A percentile compares a stretch with the other conserved stretches of the same genome.
These are phyloP conservation scores for Botrytis byssoidea DNA, from an alignment of 2,329 filamentous ascomycete genomes.

Conservation along the genomic window DNA sequence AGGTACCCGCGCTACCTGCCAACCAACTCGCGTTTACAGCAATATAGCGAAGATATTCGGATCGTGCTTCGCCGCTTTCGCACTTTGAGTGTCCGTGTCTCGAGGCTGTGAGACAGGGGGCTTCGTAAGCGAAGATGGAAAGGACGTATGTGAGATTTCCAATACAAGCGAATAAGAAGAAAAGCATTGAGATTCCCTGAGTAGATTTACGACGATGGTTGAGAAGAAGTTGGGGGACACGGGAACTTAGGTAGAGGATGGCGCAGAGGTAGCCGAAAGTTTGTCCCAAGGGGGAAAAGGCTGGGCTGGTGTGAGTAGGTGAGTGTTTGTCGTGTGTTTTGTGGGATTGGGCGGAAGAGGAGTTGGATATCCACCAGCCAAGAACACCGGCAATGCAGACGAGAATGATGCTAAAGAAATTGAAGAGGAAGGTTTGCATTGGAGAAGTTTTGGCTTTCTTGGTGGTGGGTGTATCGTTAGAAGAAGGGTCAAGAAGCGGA, in stretches of 20 bases:
- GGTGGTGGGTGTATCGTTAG: constrained; percentile 44
- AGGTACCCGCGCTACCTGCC: constrained; percentile 81
- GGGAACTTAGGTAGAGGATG: constrained; percentile 80
- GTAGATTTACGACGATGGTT: constrained; percentile 93
- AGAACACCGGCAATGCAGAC: constrained; percentile 80
- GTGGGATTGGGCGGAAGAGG: constrained; percentile 31
- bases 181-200: constrained; percentile 88
- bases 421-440: constrained; percentile 66
- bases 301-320: constrained; percentile 44
- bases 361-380: constrained; percentile 76
- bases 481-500: constrained; percentile 62
- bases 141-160: constrained; percentile 93
- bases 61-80: constrained; percentile 45
- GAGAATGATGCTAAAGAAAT: constrained; percentile 71
- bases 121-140: constrained; percentile 87
- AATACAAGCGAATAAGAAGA: constrained; percentile 94
- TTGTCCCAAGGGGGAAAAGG: constrained; percentile 77
- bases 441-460: constrained; percentile 47
- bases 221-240: constrained; percentile 84
- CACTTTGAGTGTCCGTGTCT: constrained; percentile 66
- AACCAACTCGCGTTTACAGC: constrained; percentile 91
- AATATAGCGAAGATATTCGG: constrained; percentile 72
- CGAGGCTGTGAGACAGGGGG: constrained; percentile 53
- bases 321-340: constrained; percentile 27
- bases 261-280: constrained; percentile 94